Percentiles rank a stretch among this genome's conserved stretches.
Conservation (phyloP, 129 eudicot genomes). For the Artemisia annua region DNA sequence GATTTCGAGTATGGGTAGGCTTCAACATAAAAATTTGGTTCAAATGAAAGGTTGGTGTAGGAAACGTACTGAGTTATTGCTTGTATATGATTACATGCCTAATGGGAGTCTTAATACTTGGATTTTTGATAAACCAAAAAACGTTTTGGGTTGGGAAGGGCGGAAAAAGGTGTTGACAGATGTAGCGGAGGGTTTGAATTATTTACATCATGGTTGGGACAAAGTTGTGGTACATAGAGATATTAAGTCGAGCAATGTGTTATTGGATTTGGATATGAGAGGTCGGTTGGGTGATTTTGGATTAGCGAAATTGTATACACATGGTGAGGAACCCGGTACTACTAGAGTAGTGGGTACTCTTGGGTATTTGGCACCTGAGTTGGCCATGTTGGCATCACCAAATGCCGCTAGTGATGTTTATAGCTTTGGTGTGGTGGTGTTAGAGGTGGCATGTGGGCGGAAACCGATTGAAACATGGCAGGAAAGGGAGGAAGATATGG, state of each 20-base stretch:
- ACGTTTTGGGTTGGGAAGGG: conserved; percentile 53
- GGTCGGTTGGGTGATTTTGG: conserved; percentile 86
- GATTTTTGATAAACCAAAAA: conserved; percentile 69
- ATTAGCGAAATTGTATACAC: conserved; percentile 69
- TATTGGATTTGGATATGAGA: conserved; percentile 66
- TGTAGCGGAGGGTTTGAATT: conserved; percentile 82
- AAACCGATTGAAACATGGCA: conserved; percentile 57
- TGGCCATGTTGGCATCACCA: conserved; percentile 65
- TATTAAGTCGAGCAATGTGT: conserved; percentile 78
- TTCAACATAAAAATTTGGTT: conserved; percentile 78
- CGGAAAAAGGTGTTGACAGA: conserved; percentile 55
- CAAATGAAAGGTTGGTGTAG: conserved; percentile 87
- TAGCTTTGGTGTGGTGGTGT: conserved; percentile 76
- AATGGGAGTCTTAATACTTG: conserved; percentile 73
- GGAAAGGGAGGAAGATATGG: conserved; percentile 56
- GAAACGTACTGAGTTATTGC: conserved; percentile 57
- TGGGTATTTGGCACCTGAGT: conserved; percentile 80
- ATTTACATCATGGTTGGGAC: conserved; percentile 82
- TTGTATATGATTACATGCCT: conserved; percentile 85
- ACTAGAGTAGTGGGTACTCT: conserved; percentile 82
- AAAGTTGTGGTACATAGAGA: conserved; percentile 81
- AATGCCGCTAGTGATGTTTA: conserved; percentile 72
- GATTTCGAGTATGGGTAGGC: conserved; percentile 78
- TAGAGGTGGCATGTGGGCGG: conserved; percentile 84
- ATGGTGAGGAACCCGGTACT: conserved; percentile 71